These are phyloP conservation scores for Phytophthora hybrid DNA, from an alignment of 352 stramenopile species.

Conservation along the genomic window DNA sequence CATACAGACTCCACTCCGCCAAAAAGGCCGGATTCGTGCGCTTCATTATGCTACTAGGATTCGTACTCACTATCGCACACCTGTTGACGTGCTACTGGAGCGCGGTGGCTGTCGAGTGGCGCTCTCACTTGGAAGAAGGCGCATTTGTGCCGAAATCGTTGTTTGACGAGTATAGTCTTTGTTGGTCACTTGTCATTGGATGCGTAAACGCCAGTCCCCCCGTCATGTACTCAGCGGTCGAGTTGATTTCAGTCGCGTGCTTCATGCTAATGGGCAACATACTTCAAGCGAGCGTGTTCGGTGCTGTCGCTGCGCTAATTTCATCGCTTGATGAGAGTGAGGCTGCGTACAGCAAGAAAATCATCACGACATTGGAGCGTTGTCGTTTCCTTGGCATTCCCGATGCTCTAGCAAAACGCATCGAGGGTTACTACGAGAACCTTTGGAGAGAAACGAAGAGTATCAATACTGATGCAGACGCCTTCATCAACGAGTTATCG, in stretches of 20 bases:
- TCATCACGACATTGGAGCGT: slow-evolving; percentile 66
- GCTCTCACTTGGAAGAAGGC: slow-evolving; percentile 43
- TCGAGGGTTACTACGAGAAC: slow-evolving; percentile 73
- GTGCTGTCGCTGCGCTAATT: slow-evolving; percentile 67
- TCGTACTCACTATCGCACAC: slow-evolving; percentile 66
- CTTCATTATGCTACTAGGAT: slow-evolving; percentile 53
- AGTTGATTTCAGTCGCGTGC: slow-evolving; percentile 61
- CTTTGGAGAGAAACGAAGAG: slow-evolving; percentile 75
- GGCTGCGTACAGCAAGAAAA: slow-evolving; percentile 69
- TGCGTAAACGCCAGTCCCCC: slow-evolving; percentile 72
- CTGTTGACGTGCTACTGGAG: slow-evolving; percentile 70
- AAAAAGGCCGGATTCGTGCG: slow-evolving; percentile 69
- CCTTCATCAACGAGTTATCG: slow-evolving; percentile 82
- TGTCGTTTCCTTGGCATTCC: slow-evolving; percentile 76
- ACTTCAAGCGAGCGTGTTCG: slow-evolving; percentile 74
- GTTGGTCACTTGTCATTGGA: slow-evolving; percentile 68
- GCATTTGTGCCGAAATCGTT: slow-evolving; percentile 35
- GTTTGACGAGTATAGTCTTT: slow-evolving; percentile 54
- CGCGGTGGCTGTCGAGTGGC: slow-evolving; percentile 58
- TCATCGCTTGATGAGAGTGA: slow-evolving; percentile 76
- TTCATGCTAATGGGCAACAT: slow-evolving; percentile 80
- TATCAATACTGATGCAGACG: slow-evolving; percentile 61
- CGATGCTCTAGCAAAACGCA: slow-evolving; percentile 53
- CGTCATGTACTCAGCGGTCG: slow-evolving; percentile 52
- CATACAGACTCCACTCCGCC: slow-evolving; percentile 57